Conservation (phyloP, 495 filamentous ascomycete species). For the Penicillium paradoxum region DNA sequence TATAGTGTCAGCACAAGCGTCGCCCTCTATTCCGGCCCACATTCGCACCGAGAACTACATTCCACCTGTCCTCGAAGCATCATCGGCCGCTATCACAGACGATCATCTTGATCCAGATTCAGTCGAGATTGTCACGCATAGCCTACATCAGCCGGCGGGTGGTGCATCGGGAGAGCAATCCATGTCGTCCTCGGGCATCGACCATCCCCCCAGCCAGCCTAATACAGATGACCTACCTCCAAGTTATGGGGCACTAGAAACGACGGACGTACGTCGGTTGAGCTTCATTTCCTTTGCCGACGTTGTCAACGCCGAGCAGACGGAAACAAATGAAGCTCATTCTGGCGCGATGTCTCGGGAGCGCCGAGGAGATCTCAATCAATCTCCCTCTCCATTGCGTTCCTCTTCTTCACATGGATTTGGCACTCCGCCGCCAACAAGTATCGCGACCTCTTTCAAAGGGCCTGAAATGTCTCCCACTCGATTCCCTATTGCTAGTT, state of each 20-base stretch:
- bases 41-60: slow-evolving; percentile 91
- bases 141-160: slow-evolving; percentile 72
- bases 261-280: slow-evolving; percentile 70
- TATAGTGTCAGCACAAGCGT: slow-evolving; percentile 49
- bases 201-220: slow-evolving; percentile 31
- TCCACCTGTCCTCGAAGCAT: slow-evolving; percentile 82
- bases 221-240: slow-evolving; percentile 58
- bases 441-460: slow-evolving; percentile 60
- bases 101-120: slow-evolving; percentile 47
- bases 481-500: slow-evolving; percentile 21
- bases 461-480: slow-evolving; percentile 59
- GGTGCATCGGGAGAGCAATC: slow-evolving; percentile 31
- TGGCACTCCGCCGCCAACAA: slow-evolving; percentile 61
- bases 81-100: slow-evolving; percentile 83
- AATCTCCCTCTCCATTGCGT: slow-evolving; percentile 68
- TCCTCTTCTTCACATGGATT: slow-evolving; percentile 61
- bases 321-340: slow-evolving; percentile 29
- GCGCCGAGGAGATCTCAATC: slow-evolving; percentile 35
- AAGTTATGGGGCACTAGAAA: slow-evolving; percentile 53
- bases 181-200: slow-evolving; percentile 26
- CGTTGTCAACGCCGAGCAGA: slow-evolving; percentile 85
- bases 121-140: slow-evolving; percentile 84
- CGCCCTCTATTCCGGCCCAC: slow-evolving; percentile 74
- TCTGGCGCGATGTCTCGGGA: background rate
- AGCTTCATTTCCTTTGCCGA: slow-evolving; percentile 95